Conservation (phyloP, 257 asterid species). For the Gardenia jasminoides region DNA sequence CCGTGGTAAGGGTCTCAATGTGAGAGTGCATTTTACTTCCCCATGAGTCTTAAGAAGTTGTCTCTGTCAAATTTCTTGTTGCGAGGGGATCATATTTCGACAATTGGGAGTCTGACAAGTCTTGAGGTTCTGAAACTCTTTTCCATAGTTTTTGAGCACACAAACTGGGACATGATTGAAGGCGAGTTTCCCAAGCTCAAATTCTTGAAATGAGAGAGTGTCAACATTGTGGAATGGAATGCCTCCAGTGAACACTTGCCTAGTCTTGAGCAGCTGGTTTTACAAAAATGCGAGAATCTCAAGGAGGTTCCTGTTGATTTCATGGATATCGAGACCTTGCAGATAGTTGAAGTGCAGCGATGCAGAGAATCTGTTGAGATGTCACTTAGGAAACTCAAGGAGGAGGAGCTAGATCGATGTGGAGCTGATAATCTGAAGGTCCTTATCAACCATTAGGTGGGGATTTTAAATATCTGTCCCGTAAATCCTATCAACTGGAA, state of each 20-base stretch:
- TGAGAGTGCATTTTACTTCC: not conserved
- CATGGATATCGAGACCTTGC: not conserved
- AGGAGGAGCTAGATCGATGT: not conserved
- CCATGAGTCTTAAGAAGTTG: not conserved
- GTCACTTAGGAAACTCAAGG: not conserved
- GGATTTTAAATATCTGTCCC: no score
- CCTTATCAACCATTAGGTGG: not conserved
- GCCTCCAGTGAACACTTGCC: not conserved
- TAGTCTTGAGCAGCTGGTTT: not conserved
- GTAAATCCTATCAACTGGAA: no score
- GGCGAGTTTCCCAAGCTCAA: not conserved
- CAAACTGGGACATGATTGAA: conserved; percentile 8
- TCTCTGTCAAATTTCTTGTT: conserved; percentile 3
- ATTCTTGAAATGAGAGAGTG: not conserved
- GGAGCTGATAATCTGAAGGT: not conserved
- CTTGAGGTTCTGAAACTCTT: conserved; percentile 11
- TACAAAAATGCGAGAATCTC: not conserved
- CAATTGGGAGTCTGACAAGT: not conserved
- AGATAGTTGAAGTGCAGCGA: not conserved
- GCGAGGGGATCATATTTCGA: conserved; percentile 5
- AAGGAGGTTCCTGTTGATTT: not conserved
- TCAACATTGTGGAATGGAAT: not conserved
- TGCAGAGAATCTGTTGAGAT: not conserved
- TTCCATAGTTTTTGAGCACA: not conserved
- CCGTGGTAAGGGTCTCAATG: not conserved